Evolutionary conservation across 345 rosid genomes (phyloP), one percentile per base, ranked within the genome.

Genomic region (Cochlearia excelsa): DNA sequence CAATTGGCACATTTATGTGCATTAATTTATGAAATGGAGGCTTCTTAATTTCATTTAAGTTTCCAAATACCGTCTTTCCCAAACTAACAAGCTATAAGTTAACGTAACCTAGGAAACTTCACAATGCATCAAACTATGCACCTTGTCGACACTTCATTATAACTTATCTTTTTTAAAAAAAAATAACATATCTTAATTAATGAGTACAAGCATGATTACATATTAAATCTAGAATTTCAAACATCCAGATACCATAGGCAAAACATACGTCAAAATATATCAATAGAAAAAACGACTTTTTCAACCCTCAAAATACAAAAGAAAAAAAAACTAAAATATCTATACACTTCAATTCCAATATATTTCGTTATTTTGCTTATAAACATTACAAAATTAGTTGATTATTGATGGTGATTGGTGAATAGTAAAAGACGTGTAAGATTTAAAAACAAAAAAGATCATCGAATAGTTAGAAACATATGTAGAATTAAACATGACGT

Each of bases 51-150:
- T 50, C 51, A 50, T 29, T 6, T 39, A 9, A 51, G 5, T 67
- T 44, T 59, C 60, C 35, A 4, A 60, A 38, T 10, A 37, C 67
- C 73, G 67, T 46, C 67, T 68, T 5, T 46, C 26, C 51, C 44
- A 39, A n/a, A 30, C 40, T 29, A 59, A 30, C 65, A 67, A 51
- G 60, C 35, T 10, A 59, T 30, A 44, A 26, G 54, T 38, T 68
- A 30, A 47, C 67, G 56, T 61, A 61, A 4, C 62, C 43, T 54
- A 38, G 2, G 26, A 38, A 49, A 31, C 51, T 59, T 44, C 51
- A 49, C 30, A 41, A 41, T 49, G 26, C 51, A 49, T 66, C 46
- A 37, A 0, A 40, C 1, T 8, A 6, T 66, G 49, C 50, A 33
- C 29, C 57, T 56, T 11, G 16, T 46, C 46, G 5, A 33, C 5